phyloP scores from a whole-genome alignment of 2,329 filamentous ascomycete genomes.

The Acephala macrosclerotiorum region DNA sequence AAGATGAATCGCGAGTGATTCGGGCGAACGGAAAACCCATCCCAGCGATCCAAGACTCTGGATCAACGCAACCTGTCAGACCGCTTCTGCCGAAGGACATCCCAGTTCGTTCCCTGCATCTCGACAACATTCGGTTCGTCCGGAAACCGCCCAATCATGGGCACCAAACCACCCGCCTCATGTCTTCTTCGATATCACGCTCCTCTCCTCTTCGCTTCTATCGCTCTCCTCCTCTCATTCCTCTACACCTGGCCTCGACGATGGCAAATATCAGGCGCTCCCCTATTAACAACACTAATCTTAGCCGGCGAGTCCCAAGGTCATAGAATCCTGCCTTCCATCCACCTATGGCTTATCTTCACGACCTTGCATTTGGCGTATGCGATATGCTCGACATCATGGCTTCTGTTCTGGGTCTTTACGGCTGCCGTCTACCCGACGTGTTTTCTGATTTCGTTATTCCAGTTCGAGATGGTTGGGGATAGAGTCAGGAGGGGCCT shows the following conservation, averaged over 20 bases:
- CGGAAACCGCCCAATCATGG: not conserved
- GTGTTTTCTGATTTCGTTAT: conserved; percentile 52
- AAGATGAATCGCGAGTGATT: not conserved
- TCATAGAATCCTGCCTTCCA: conserved; percentile 50
- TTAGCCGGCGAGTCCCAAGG: conserved; percentile 45
- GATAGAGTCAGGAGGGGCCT: conserved; percentile 44
- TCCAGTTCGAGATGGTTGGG: conserved; percentile 49
- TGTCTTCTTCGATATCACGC: conserved; percentile 24
- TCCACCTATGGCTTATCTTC: conserved; percentile 56
- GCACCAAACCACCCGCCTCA: conserved; percentile 6
- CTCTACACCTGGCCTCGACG: conserved; percentile 41
- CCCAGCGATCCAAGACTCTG: not conserved
- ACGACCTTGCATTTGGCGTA: conserved; percentile 55
- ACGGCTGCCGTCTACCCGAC: conserved; percentile 50
- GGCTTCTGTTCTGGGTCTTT: conserved; percentile 57
- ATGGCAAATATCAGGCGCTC: conserved; percentile 52
- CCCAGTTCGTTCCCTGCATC: not conserved
- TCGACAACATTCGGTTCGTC: not conserved
- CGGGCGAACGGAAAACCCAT: not conserved
- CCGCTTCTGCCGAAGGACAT: not conserved
- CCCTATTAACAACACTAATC: conserved; percentile 45
- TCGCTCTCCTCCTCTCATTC: conserved; percentile 27
- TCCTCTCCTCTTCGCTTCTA: conserved; percentile 26
- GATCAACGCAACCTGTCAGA: not conserved
- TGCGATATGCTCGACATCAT: conserved; percentile 56